These are phyloP conservation scores for bread wheat (Triticum aestivum) DNA, from an alignment of 176 grass and related monocot species.

Conservation along the genomic window DNA sequence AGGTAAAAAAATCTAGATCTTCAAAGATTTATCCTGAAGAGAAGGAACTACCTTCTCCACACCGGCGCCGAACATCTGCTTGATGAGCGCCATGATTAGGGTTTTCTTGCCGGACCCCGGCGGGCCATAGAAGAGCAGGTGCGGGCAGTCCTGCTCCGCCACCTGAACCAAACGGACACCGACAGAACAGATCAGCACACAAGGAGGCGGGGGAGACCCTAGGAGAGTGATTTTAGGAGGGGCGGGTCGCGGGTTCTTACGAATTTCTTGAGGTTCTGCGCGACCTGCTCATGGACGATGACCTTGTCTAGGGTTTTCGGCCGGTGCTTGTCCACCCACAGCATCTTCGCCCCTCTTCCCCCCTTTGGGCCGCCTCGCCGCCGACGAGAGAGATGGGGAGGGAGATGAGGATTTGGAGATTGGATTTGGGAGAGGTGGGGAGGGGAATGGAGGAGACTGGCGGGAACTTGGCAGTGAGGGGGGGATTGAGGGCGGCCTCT, in stretches of 20 bases:
- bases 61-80: conserved; percentile 83
- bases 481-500: conserved; percentile 11
- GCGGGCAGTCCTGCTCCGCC: conserved; percentile 94
- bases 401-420: conserved; percentile 10
- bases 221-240: neutral
- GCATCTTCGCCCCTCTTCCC: conserved; percentile 47
- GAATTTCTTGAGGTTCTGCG: conserved; percentile 80
- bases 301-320: conserved; percentile 88
- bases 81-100: conserved; percentile 94
- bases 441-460: conserved; percentile 25
- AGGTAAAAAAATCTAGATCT: neutral
- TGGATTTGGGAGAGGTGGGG: conserved; percentile 1
- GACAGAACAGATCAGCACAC: neutral
- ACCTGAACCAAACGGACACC: conserved; percentile 35
- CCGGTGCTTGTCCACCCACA: conserved; percentile 99
- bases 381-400: neutral
- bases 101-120: conserved; percentile 96
- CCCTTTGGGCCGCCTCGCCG: neutral
- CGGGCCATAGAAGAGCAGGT: conserved; percentile 94
- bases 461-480: conserved; percentile 30
- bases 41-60: conserved; percentile 57
- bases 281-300: conserved; percentile 80
- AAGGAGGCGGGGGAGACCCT: conserved; percentile 29
- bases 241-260: conserved; percentile 33
- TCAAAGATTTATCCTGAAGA: neutral